Percentiles rank a stretch among this genome's conserved stretches.
Conservation (phyloP, 352 stramenopile species). For the Poterioochromonas sp. region DNA sequence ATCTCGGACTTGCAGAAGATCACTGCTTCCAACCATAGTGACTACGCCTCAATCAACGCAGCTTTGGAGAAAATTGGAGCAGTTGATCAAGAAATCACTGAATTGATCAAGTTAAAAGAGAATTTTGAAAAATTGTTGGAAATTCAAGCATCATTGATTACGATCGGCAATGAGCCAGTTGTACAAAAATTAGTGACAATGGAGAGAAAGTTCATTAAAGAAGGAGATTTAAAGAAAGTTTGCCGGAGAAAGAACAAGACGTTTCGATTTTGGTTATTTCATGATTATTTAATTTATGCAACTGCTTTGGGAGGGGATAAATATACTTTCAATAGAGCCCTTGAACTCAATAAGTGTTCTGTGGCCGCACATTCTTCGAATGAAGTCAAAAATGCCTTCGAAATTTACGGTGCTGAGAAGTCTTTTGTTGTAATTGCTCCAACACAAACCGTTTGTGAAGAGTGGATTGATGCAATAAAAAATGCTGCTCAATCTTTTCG, state of each 20-base stretch:
- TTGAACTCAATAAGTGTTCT: not conserved
- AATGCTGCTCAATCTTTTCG: not conserved
- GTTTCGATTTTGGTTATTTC: conserved; percentile 23
- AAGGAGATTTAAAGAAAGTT: conserved; percentile 28
- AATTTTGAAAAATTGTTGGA: conserved; percentile 23
- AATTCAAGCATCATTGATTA: conserved; percentile 1
- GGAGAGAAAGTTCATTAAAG: conserved; percentile 5
- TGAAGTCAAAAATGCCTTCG: not conserved
- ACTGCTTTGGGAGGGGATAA: not conserved
- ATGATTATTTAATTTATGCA: conserved; percentile 24
- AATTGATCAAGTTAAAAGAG: not conserved
- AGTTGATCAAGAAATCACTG: not conserved
- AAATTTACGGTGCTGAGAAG: conserved; percentile 22
- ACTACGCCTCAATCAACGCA: not conserved
- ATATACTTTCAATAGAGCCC: conserved; percentile 1
- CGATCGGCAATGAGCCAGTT: not conserved
- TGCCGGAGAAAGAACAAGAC: conserved; percentile 21
- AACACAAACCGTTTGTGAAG: not conserved
- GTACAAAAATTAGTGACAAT: conserved; percentile 18
- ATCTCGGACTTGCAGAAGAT: not conserved
- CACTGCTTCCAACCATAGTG: not conserved
- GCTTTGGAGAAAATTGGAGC: not conserved
- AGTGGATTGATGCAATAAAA: conserved; percentile 11
- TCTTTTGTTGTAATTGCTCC: conserved; percentile 30
- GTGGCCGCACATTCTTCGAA: not conserved